Percentiles rank a stretch among this genome's conserved stretches.
These are phyloP conservation scores for Salix viminalis DNA, from an alignment of 345 rosid species.

Conservation along the genomic window DNA sequence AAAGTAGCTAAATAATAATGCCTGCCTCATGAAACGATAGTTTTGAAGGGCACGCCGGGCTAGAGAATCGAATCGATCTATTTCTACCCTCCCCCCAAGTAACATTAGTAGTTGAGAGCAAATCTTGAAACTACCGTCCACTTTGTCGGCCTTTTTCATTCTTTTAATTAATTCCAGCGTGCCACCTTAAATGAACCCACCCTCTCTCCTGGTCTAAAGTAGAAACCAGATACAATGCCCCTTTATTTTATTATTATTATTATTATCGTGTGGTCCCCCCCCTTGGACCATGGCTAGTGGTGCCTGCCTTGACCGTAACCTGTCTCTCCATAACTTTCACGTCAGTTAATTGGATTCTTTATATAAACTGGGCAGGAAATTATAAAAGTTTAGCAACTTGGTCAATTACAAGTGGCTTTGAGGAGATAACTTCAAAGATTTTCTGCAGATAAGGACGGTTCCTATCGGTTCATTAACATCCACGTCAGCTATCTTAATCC, in stretches of 20 bases:
- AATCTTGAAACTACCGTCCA: conserved; percentile 31
- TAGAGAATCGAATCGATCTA: conserved; percentile 6
- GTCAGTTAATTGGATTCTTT: neutral
- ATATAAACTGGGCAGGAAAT: neutral
- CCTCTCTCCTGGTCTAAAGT: neutral
- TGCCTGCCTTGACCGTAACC: conserved; percentile 15
- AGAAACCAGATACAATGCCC: neutral
- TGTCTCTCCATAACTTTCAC: conserved; percentile 12
- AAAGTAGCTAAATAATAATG: neutral
- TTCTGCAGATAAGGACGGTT: conserved; percentile 23
- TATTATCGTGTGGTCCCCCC: conserved; percentile 6
- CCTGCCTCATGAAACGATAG: neutral
- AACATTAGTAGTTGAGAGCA: neutral
- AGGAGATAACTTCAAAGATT: conserved; percentile 14
- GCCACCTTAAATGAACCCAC: neutral
- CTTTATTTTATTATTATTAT: neutral
- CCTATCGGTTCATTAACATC: conserved; percentile 13
- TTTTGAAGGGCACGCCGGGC: conserved; percentile 6
- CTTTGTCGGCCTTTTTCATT: conserved; percentile 25
- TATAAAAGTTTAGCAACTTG: neutral
- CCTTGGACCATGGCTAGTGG: neutral
- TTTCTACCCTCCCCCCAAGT: neutral
- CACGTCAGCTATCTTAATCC: conserved; percentile 11
- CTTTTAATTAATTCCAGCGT: neutral
- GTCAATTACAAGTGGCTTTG: conserved; percentile 19